These are phyloP conservation scores for Cydonia oblonga DNA, from an alignment of 331 rosid species.

Conservation along the genomic window DNA sequence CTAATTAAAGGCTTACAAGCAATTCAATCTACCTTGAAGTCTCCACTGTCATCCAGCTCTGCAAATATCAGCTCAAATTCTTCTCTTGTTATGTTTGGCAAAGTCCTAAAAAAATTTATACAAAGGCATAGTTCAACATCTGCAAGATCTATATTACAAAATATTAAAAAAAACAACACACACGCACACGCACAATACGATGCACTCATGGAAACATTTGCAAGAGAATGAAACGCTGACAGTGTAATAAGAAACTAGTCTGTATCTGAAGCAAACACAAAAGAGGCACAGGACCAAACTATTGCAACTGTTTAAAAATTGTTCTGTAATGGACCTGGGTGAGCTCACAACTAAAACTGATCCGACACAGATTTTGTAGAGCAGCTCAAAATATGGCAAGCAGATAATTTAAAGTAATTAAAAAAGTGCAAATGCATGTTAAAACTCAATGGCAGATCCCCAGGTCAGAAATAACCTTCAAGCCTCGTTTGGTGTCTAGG, in stretches of 20 bases:
- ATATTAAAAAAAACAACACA: no score
- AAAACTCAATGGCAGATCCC: background rate
- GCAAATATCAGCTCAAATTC: conserved; percentile 82
- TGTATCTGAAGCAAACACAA: background rate
- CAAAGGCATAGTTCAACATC: conserved; percentile 13
- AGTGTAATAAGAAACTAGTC: background rate
- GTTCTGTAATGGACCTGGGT: background rate
- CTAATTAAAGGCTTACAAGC: background rate
- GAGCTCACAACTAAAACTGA: background rate
- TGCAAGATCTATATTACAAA: conserved; percentile 1
- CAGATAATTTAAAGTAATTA: background rate
- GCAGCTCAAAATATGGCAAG: background rate
- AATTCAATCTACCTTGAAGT: conserved; percentile 49
- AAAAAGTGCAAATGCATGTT: background rate
- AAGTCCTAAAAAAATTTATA: conserved; percentile 39
- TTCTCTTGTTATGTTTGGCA: conserved; percentile 73
- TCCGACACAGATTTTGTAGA: background rate
- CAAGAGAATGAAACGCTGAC: background rate
- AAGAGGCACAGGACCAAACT: background rate
- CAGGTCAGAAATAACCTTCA: background rate
- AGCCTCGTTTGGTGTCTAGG: background rate
- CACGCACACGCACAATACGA: background rate
- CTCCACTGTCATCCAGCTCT: conserved; percentile 81
- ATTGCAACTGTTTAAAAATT: no score
- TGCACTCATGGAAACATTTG: background rate